A percentile compares a stretch with the other conserved stretches of the same genome.
Evolutionary conservation across 148 eudicot genomes (phyloP).

Genomic region (Dysphania ambrosioides): DNA sequence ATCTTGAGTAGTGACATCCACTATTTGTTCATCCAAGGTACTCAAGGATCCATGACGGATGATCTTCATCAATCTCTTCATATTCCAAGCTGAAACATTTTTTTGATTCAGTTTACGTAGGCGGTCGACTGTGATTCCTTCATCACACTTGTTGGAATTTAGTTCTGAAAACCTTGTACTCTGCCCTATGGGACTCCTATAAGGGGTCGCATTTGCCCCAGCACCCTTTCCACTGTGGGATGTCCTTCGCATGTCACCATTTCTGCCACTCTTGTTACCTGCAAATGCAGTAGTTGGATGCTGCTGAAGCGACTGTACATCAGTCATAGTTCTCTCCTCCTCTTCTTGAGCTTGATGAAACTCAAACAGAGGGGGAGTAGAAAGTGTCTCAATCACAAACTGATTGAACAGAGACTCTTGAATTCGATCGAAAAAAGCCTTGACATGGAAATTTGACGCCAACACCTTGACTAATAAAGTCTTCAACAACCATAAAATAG

Average conservation of each 20-base stretch:
- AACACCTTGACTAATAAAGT: constrained; percentile 70
- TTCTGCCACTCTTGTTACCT: constrained; percentile 30
- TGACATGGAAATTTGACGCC: constrained; percentile 80
- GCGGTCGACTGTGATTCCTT: constrained; percentile 51
- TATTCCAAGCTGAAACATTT: constrained; percentile 92
- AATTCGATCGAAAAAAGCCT: constrained; percentile 71
- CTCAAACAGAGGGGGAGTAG: constrained; percentile 62
- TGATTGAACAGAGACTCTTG: constrained; percentile 76
- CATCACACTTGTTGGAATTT: constrained; percentile 36
- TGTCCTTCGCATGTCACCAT: neutral
- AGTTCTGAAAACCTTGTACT: constrained; percentile 40
- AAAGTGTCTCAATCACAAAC: constrained; percentile 70
- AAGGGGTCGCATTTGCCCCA: neutral
- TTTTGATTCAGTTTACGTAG: constrained; percentile 61
- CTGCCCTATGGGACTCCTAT: constrained; percentile 29
- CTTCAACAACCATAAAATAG: constrained; percentile 61
- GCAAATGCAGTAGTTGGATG: constrained; percentile 31
- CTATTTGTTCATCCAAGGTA: constrained; percentile 66
- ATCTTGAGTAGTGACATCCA: constrained; percentile 27
- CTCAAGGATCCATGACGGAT: constrained; percentile 59
- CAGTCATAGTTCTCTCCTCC: constrained; percentile 44
- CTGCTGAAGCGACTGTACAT: constrained; percentile 51
- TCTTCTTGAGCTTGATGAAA: constrained; percentile 36
- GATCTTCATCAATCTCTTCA: constrained; percentile 76
- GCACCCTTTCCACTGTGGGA: constrained; percentile 7